Base-by-base conservation (phyloP, 2,329 filamentous ascomycete genomes). In the Rutstroemia sp. region DNA sequence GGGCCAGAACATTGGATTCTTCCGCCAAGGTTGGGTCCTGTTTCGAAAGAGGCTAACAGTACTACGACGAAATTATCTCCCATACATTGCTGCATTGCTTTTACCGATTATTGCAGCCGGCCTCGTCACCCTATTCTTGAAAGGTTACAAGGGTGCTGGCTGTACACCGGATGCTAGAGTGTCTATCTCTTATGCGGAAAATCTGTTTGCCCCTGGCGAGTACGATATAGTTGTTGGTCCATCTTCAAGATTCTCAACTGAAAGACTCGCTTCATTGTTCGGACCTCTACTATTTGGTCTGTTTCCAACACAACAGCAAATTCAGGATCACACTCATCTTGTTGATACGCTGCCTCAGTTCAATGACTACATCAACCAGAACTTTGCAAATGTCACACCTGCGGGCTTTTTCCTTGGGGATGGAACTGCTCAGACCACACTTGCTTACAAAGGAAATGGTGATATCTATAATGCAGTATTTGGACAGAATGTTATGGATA, bases 81-180 rank as follows among this genome's bases (percentile, higher is more conserved):
- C 90, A 0, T 91, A 91, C 57, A 67, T 85, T 7, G 83, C 84
- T 2, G 90, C 89, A 0, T 77, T 95, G 39, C 63, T 90, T 0
- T 82, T 96, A 12, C 92, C 92, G 0, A 80, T 96, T 53, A 76
- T 90, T 56, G 88, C 89, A 1, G 87, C 89, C 17, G 89, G 86
- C 0, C 73, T 96, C 16, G 88, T 91, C 0, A 88, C 86, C 3
- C 76, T 95, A 2, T 92, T 92, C 64, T 73, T 96, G 7, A 77
- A 79, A 45, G 72, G 74, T 48, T 83, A 83, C 63, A 63, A 69
- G 4, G 75, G 75, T 1, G 73, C 76, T 54, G 67, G 73, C 2
- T 88, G 85, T 65, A 73, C 75, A 16, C 78, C 80, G 1, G 67
- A 69, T 0, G 74, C 77, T 2, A 73, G 76, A 48, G 65, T 78